phyloP scores from a whole-genome alignment of 208 protist genomes.

The Trypanosoma grayi region DNA sequence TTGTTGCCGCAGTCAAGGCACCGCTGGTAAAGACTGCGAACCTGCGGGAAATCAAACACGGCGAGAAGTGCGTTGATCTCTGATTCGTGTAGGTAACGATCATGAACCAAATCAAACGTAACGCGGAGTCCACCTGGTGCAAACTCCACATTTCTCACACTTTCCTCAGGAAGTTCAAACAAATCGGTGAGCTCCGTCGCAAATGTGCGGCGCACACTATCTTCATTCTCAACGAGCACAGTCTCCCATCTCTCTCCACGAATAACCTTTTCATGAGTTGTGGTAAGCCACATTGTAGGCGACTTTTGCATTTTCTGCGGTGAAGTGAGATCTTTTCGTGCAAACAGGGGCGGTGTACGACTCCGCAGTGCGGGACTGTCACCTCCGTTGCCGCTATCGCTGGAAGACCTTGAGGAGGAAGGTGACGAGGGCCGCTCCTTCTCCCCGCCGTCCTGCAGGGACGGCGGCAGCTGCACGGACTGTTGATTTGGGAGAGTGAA shows the following conservation, averaged over 20 bases:
- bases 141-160: conserved; percentile 31
- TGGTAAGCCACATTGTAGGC: conserved; percentile 11
- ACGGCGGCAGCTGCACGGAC: background rate
- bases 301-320: background rate
- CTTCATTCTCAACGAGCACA: conserved; percentile 24
- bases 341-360: background rate
- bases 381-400: background rate
- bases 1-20: background rate
- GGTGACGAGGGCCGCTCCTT: background rate
- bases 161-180: conserved; percentile 38
- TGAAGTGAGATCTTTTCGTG: background rate
- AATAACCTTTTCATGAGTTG: conserved; percentile 39
- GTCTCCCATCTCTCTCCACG: conserved; percentile 37
- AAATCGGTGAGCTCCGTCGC: conserved; percentile 27
- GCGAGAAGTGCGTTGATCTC: conserved; percentile 33
- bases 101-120: conserved; percentile 36
- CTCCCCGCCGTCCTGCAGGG: background rate
- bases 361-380: background rate
- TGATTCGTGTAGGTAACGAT: conserved; percentile 25
- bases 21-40: conserved; percentile 30
- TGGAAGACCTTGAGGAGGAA: background rate
- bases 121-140: conserved; percentile 29
- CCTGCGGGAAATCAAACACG: conserved; percentile 40
- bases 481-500: background rate
- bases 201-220: conserved; percentile 38